Evolutionary conservation across 2,329 filamentous ascomycete genomes (phyloP), one percentile per base, ranked within the genome.

Genomic region (Teratosphaeria pseudoeucalypti): DNA sequence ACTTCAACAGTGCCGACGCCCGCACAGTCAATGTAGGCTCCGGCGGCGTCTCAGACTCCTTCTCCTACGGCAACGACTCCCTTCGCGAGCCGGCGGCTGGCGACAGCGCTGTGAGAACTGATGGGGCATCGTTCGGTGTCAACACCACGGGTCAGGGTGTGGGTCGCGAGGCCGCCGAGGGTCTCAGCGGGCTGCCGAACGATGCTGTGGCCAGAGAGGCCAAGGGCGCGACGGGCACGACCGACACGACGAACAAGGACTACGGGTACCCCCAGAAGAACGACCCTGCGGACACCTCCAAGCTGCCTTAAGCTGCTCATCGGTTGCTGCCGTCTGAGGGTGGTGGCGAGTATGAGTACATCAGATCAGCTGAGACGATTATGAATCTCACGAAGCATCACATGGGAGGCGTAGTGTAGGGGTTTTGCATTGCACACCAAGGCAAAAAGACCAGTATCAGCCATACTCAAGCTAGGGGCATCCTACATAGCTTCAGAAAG

Each of bases 1-100:
- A 94, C 79, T 91, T 85, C 81, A 85, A 92, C 72, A 89, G 86
- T 0, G 78, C 82, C 56, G 88, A 92, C 68, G 80, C 80, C 34
- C 77, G 82, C 63, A 89, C 77, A 59, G 85, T 89, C 70, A 87
- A 89, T 70, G 84, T 89, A 55, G 87, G 87, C 63, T 83, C 85
- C 39, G 86, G 87, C 23, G 74, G 80, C 58, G 66, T 79, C 1
- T 66, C 64, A 11, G 70, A 69, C 59, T 56, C 39, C 34, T 64
- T 69, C 61, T 69, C 74, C 23, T 72, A 81, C 65, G 81, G 77
- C 57, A 79, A 81, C 62, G 74, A 85, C 54, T 62, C 63, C 29
- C 70, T 78, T 11, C 72, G 76, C 37, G 73, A 72, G 56, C 76
- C 77, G 26, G 72, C 75, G 58, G 85, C 85, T 47, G 81, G 80